Conservation (phyloP, 352 stramenopile genomes). For the Pythium monospermum region DNA sequence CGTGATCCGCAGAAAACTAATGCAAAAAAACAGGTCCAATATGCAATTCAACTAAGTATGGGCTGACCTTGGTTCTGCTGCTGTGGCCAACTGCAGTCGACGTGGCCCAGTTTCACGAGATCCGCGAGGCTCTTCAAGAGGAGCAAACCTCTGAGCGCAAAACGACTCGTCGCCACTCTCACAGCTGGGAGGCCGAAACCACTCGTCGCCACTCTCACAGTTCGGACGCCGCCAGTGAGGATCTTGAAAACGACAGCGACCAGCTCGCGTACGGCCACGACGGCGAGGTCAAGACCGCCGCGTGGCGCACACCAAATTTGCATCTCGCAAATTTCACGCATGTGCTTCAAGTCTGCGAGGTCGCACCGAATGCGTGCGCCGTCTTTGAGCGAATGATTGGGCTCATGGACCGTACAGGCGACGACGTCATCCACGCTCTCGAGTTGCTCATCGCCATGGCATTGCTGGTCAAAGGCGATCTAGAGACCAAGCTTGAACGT, state of each 20-base stretch:
- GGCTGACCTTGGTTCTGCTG: neutral
- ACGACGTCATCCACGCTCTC: conserved; percentile 35
- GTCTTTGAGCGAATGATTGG: conserved; percentile 58
- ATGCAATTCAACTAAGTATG: no score
- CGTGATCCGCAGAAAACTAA: no score
- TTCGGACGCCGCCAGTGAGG: neutral
- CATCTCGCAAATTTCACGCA: conserved; percentile 27
- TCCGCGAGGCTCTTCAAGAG: neutral
- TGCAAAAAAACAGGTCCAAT: no score
- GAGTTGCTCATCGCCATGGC: conserved; percentile 45
- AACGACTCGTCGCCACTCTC: no score
- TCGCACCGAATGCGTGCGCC: conserved; percentile 35
- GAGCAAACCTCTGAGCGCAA: neutral
- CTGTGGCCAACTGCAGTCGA: conserved; percentile 4
- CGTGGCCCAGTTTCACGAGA: neutral
- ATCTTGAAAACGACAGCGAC: conserved; percentile 3
- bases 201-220: neutral
- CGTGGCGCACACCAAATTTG: conserved; percentile 32
- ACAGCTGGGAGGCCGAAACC: no score
- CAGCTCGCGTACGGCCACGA: neutral
- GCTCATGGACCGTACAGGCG: conserved; percentile 53
- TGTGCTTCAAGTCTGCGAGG: conserved; percentile 36
- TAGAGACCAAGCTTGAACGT: conserved; percentile 43
- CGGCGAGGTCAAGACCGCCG: conserved; percentile 7
- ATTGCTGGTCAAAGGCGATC: conserved; percentile 34